Evolutionary conservation across 805 yeast genomes (phyloP).

Genomic region (Zygosaccharomyces pseudorouxii): DNA sequence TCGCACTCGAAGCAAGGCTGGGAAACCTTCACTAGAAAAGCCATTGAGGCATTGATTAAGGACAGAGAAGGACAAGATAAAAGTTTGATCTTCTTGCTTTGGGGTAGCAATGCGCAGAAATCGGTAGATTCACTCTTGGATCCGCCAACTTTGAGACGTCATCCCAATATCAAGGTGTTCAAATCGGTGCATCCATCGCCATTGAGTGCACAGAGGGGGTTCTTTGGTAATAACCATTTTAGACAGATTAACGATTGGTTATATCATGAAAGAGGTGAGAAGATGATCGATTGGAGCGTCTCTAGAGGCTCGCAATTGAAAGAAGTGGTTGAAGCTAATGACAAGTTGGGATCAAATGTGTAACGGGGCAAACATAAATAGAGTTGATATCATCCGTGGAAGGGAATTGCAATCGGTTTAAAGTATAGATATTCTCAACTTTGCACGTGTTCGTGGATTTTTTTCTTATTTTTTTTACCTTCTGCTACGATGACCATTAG

Average conservation of each 20-base stretch:
- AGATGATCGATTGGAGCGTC: constrained; percentile 65
- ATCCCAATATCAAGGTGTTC: constrained; percentile 47
- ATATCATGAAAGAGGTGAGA: constrained; percentile 31
- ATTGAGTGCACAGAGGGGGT: constrained; percentile 77
- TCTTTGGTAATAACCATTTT: constrained; percentile 74
- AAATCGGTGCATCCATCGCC: constrained; percentile 94
- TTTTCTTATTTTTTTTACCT: neutral
- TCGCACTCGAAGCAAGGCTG: constrained; percentile 90
- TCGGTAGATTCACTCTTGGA: constrained; percentile 43
- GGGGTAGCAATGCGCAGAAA: constrained; percentile 75
- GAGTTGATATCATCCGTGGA: neutral
- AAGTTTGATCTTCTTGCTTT: constrained; percentile 73
- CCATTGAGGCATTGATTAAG: constrained; percentile 48
- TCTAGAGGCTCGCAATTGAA: constrained; percentile 26
- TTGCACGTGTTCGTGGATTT: neutral
- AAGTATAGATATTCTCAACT: neutral
- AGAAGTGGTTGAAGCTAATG: constrained; percentile 23
- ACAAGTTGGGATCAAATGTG: neutral
- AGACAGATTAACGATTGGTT: constrained; percentile 76
- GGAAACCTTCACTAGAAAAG: constrained; percentile 82
- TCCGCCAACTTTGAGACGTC: constrained; percentile 7
- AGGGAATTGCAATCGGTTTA: neutral
- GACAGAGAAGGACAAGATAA: constrained; percentile 41
- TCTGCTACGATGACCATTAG: neutral
- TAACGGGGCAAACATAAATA: neutral